Evolutionary conservation across 164 flowering plant species (phyloP), one percentile per base, ranked within the genome.

Genomic region (Stephania yunnanensis): DNA sequence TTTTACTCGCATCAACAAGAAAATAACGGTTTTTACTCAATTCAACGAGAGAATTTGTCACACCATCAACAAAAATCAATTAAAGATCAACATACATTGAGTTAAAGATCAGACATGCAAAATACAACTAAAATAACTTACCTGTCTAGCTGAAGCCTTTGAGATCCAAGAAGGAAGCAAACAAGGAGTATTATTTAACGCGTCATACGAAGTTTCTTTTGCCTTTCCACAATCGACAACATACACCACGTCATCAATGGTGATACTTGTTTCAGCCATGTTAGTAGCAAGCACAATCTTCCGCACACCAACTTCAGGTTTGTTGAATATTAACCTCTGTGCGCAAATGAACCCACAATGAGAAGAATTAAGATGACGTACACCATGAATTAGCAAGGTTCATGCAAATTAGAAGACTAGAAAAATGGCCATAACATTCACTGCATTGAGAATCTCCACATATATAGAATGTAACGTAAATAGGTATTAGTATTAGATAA

Each of bases 221-320:
- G 93, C 98, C 85, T 96, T 96, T 67, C 99, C 99, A 84, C 99
- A 96, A 80, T 96, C 98, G 73, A 96, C 81, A 68, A 96, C 97
- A 86, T 86, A 96, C 67, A 94, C 98, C 48, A 94, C 93, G 80
- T 94, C 98, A 78, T 92, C 85, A 53, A 96, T 90, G 31, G 98
- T 96, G 76, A 94, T 94, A 85, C 99, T 94, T 64, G 98, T 92
- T 86, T 96, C 99, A 55, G 99, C 99, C 85, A 96, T 94, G 82
- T 96, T 96, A 65, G 99, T 96, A 20, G 99, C 91, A 17, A 96
- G 87, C 64, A 96, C 95, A 73, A 96, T 89, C 80, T 94, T 96
- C 80, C 99, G 87, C 73, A 92, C 89, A 69, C 97, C 99, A 81
- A 83, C 84, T 74, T 84, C 90, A 55, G 97, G 97, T 78, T 86